phyloP scores from a whole-genome alignment of 140 eudicot species.

The Bidens hawaiensis region DNA sequence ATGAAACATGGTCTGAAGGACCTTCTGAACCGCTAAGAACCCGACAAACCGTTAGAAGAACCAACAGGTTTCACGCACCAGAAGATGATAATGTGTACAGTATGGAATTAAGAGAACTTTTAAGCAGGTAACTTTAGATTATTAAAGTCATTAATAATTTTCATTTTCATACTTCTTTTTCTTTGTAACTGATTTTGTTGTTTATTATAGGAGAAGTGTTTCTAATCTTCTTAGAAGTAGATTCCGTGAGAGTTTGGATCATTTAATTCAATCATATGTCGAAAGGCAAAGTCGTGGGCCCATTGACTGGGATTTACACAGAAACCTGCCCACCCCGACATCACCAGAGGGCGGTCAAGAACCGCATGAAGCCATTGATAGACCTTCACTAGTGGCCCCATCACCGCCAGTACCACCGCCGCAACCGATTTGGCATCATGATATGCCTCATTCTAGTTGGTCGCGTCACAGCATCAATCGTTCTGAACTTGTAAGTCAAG shows the following conservation, averaged over 20 bases:
- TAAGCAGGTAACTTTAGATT: conserved; percentile 57
- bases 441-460: conserved; percentile 76
- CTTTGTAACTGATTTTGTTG: conserved; percentile 6
- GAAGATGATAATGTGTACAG: conserved; percentile 90
- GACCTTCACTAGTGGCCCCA: conserved; percentile 60
- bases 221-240: conserved; percentile 93
- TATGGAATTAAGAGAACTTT: conserved; percentile 95
- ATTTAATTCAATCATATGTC: conserved; percentile 83
- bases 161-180: too few relatives aligned
- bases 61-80: not conserved
- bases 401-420: conserved; percentile 93
- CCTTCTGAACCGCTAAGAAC: conserved; percentile 60
- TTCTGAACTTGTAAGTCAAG: conserved; percentile 67
- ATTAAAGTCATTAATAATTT: not conserved
- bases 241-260: conserved; percentile 87
- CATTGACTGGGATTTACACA: conserved; percentile 80
- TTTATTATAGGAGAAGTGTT: conserved; percentile 76
- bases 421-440: conserved; percentile 84
- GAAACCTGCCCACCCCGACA: conserved; percentile 57
- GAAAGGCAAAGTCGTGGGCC: conserved; percentile 73
- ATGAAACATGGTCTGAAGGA: conserved; percentile 53
- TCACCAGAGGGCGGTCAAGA: conserved; percentile 49
- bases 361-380: conserved; percentile 37
- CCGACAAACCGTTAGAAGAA: conserved; percentile 12
- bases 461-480: conserved; percentile 72